Conservation (phyloP, 192 early-diverging fungal genomes). For the Rhizophagus clarus region DNA sequence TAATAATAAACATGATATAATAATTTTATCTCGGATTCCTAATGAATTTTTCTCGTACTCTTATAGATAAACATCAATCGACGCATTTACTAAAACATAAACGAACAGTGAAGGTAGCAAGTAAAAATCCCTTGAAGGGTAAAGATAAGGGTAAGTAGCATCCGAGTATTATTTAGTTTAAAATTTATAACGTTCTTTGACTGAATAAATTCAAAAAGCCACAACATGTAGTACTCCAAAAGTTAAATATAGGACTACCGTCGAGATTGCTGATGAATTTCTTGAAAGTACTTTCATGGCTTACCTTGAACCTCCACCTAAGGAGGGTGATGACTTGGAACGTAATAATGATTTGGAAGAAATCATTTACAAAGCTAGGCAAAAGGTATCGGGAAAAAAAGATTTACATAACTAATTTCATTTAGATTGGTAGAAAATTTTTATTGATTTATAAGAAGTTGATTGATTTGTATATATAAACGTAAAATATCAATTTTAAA, state of each 20-base stretch:
- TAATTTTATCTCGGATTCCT: not conserved
- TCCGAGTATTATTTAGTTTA: too few relatives aligned
- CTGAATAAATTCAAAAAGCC: too few relatives aligned
- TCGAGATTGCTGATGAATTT: conserved; percentile 3
- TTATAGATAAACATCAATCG: not conserved
- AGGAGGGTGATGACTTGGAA: not conserved
- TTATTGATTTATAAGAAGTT: too few relatives aligned
- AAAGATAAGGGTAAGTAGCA: not conserved
- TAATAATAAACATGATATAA: not conserved
- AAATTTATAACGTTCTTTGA: too few relatives aligned
- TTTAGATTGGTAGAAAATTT: not conserved
- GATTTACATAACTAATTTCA: not conserved
- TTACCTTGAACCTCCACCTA: not conserved
- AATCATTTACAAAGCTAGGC: conserved; percentile 3
- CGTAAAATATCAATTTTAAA: too few relatives aligned
- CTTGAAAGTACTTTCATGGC: conserved; percentile 8
- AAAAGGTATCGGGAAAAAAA: not conserved
- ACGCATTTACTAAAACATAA: not conserved
- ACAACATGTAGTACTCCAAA: not conserved
- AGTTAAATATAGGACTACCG: not conserved
- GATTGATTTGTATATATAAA: too few relatives aligned
- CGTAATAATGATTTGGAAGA: not conserved
- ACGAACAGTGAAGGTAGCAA: not conserved
- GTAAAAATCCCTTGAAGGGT: not conserved
- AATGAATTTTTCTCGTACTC: not conserved